Evolutionary conservation across 2,329 filamentous ascomycete genomes (phyloP).

Genomic region (Cadophora luteo-olivacea): DNA sequence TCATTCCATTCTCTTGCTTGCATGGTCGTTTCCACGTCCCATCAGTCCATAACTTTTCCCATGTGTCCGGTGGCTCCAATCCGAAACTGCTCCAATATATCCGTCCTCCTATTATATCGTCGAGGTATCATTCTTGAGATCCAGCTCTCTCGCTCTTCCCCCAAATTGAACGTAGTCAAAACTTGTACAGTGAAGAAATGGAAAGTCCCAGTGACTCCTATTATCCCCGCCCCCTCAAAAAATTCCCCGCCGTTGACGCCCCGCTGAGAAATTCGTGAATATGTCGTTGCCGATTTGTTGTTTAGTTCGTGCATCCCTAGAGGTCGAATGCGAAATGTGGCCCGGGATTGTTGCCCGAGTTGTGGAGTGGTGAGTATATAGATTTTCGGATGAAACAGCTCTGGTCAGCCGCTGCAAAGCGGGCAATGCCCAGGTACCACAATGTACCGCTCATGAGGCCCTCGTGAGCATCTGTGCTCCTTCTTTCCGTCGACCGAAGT

Average conservation of each 20-base stretch:
- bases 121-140: constrained; percentile 24
- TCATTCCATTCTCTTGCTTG: constrained; percentile 16
- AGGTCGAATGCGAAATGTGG: constrained; percentile 16
- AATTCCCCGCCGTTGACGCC: constrained; percentile 26
- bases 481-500: constrained; percentile 71
- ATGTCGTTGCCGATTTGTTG: constrained; percentile 21
- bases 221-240: constrained; percentile 3
- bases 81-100: constrained; percentile 23
- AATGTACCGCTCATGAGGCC: constrained; percentile 78
- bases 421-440: constrained; percentile 69
- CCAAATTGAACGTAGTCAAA: constrained; percentile 18
- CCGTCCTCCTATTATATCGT: constrained; percentile 18
- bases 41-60: constrained; percentile 17
- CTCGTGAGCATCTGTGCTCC: constrained; percentile 63
- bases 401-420: constrained; percentile 49
- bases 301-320: constrained; percentile 12
- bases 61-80: constrained; percentile 8
- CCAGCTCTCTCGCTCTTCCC: constrained; percentile 29
- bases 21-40: constrained; percentile 19
- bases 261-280: constrained; percentile 29
- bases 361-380: constrained; percentile 14
- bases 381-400: constrained; percentile 1
- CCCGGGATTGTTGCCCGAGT: not conserved
- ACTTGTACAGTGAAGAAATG: constrained; percentile 27
- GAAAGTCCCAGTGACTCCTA: not conserved